Evolutionary conservation across 169 alveolate genomes (phyloP), one percentile per base, ranked within the genome.

Genomic region (Cryptosporidium baileyi): DNA sequence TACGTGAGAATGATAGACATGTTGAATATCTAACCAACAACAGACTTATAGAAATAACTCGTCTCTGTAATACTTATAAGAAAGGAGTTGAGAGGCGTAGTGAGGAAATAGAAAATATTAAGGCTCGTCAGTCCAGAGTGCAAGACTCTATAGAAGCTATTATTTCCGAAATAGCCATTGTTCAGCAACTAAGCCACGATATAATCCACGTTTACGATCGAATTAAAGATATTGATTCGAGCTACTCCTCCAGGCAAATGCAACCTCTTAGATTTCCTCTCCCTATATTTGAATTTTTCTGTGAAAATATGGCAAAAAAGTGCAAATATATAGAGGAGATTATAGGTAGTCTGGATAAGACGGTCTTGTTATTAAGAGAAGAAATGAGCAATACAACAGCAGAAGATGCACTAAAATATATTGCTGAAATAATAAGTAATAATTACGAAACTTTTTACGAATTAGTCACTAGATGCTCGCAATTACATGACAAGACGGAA

Each of bases 41-140:
- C n/a, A 74, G 54, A 34, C 40, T 74, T n/a, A 30, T 74, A 28
- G 85, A 74, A n/a, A 74, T 74, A 17, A 74, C 65, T 24, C 51
- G 85, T 15, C 11, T 74, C 15, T 74, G 85, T 24, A 74, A 44
- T 7, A 74, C 85, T 19, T 74, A 74, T 22, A 74, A 74, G n/a
- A 51, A 74, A 54, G 85, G 85, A 26, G 85, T 74, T 11, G 85
- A 74, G 26, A 51, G 85, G 34, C 47, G 85, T 36, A 74, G 28
- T 38, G 85, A 74, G 6, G 85, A 74, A 74, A 74, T 74, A 13
- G 85, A 74, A 22, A 74, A 74, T 30, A 74, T 74, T n/a, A 74
- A 74, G 17, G 32, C 85, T 41, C 30, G 60, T 38, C 85, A 74
- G 34, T 34, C 22, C 60, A 51, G 85, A 36, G 60, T 51, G 0